Evolutionary conservation across 306 rosid genomes (phyloP), one percentile per base, ranked within the genome.

Genomic region (Sophora flavescens): DNA sequence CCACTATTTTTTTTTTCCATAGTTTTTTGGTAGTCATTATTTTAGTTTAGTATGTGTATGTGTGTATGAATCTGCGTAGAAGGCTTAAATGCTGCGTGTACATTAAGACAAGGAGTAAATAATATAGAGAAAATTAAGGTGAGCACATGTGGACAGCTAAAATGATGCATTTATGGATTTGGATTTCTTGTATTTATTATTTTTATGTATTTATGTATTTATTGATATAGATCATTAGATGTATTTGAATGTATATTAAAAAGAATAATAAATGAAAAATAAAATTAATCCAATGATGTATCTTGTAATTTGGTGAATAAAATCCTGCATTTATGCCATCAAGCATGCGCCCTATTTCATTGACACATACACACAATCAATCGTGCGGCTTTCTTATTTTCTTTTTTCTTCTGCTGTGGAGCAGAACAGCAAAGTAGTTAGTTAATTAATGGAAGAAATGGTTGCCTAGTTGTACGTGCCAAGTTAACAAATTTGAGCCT

Each of bases 401-500:
- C 14, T 0, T 52, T 39, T 61, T 18, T 4, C 4, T 16, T 50
- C 10, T 50, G 54, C 16, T 41, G 41, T 64, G 44, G 65, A 14
- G 51, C 48, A 45, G 50, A 3, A 22, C 10, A 22, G 8, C 0
- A 15, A 26, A 16, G 2, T 57, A 4, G 50, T 6, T 6, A 50
- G 63, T 56, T 9, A 75, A 18, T 69, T 32, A 71, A 65, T 76
- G 81, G 48, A 67, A 68, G 50, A 17, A 8, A 30, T 45, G 36
- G 69, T 2, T 65, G 68, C 80, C 84, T 86, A 32, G 87, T 80
- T 82, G 22, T 63, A 80, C 35, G 92, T 86, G 95, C 88, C 90
- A 64, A 30, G 33, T 59, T 33, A 5, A 79, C 47, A 68, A 60
- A 32, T 67, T 60, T n/a, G 56, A 51, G 58, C 16, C 61, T 41